phyloP scores from a whole-genome alignment of 2,329 filamentous ascomycete species.

The Aspergillus hortae region DNA sequence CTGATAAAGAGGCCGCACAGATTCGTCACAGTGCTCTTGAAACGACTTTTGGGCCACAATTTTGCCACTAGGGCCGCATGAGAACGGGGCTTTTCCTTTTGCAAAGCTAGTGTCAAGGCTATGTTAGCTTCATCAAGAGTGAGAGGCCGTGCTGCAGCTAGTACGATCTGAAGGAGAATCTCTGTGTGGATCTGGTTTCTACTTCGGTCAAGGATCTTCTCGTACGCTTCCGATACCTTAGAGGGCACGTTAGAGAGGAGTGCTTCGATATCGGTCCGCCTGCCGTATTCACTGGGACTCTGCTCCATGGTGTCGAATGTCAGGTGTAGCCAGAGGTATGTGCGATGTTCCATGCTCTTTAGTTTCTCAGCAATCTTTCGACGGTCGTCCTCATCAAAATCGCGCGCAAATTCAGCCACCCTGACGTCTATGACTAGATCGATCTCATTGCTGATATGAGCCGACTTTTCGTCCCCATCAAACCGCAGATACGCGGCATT shows the following conservation, averaged over 20 bases:
- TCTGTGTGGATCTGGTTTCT: not conserved
- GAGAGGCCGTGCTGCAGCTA: conserved; percentile 13
- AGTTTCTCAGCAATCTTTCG: conserved; percentile 13
- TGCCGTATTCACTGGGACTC: conserved; percentile 7
- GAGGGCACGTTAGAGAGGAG: conserved; percentile 4
- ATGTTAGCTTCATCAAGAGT: conserved; percentile 3
- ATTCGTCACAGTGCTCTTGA: too few relatives aligned
- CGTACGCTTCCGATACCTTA: conserved; percentile 11
- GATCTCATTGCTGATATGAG: conserved; percentile 13
- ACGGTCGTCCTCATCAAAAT: too few relatives aligned
- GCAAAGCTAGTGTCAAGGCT: too few relatives aligned
- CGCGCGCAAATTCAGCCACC: not conserved
- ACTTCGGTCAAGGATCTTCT: conserved; percentile 11
- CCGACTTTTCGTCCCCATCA: conserved; percentile 12
- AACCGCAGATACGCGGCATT: conserved; percentile 9
- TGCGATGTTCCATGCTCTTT: conserved; percentile 16
- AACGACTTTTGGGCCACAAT: too few relatives aligned
- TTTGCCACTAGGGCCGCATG: too few relatives aligned
- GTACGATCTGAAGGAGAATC: conserved; percentile 13
- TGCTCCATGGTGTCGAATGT: conserved; percentile 11
- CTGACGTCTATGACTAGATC: conserved; percentile 8
- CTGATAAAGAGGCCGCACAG: conserved; percentile 13
- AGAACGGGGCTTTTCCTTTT: too few relatives aligned
- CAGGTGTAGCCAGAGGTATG: conserved; percentile 20
- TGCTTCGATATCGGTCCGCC: conserved; percentile 5